Base-by-base conservation (phyloP, 1,139 yeast species). In the Geotrichum siamense region DNA sequence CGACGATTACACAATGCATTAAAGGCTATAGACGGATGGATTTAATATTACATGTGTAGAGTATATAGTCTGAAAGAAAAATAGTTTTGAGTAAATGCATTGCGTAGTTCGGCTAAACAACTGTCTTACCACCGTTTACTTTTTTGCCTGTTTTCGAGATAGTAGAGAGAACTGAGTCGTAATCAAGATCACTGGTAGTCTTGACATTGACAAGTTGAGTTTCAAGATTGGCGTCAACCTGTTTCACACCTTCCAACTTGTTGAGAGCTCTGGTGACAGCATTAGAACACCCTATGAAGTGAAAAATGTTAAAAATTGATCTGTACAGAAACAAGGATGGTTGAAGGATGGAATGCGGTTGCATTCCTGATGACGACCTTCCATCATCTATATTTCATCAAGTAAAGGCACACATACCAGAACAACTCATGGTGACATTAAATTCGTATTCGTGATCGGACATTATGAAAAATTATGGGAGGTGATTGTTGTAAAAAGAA, bases 91-190 rank as follows among this genome's bases (percentile, higher is more conserved):
- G 9, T 23, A 23, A 10, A 8, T 8, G 26, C 6, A 23, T 8
- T 8, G 26, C 6, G 26, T 6, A 23, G 10, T 6, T 16, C 6
- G 37, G 30, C 46, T 57, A 61, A 20, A 55, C 63, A 37, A 64
- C 38, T 5, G 56, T 54, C 49, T 73, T 71, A 9, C 96, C 95
- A 23, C 72, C 72, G 48, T 74, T 70, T 48, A 91, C 82, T 56
- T 78, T 78, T 70, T 89, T 91, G 26, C 98, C 98, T 1, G 97
- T 87, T 70, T 89, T 91, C 51, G 81, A 71, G 55, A 91, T 89
- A 47, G 87, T 78, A 45, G 74, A 79, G 49, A 82, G 70, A 20
- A 91, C 91, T 2, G 82, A 75, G 43, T 87, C 94, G 60, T 83
- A 86, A 45, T 75, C 74, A 32, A 82, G 63, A 2, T 63, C 55